Base-by-base conservation (phyloP, 768 basidiomycete species). In the Russula emetica region DNA sequence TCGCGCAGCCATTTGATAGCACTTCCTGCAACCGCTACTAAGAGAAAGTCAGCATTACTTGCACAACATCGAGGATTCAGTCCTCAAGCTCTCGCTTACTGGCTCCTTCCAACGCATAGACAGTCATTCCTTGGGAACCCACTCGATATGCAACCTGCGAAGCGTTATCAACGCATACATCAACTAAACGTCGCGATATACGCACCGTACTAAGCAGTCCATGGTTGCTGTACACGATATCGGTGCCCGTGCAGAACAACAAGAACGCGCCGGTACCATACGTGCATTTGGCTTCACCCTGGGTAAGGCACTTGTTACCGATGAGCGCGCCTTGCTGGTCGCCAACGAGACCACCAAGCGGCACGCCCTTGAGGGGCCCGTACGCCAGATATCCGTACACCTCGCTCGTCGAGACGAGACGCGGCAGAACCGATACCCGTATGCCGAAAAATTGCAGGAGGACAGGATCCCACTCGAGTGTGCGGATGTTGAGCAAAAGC, bases 251-350 rank as follows among this genome's bases (percentile, higher is more conserved):
- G 77, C 91, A 92, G 81, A 97, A 98, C 32, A 99, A 78, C 68
- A 98, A 78, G 80, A 99, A 99, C 42, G 94, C 94, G 34, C 97
- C 96, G 1, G 96, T 98, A 28, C 96, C 96, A 70, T 96, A 99
- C 5, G 97, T 99, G 76, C 94, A 97, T 76, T 99, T 99, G 2
- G 95, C 96, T 73, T 98, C 90, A 20, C 96, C 96, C 67, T 83
- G 80, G n/a, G 72, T 79, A 59, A 99, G 74, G 72, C 97, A 98
- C 74, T 97, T 98, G 78, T 99, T 98, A 0, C 96, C 97, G 56
- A 98, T 85, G 26, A 99, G 78, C 26, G 96, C 96, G 6, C 90
- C 97, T 74, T 99, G 97, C 77, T 99, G 97, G 73, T 99, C 97
- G n/a, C 97, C 97, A 9, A 96, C 86, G 53, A 98, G 84, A 24